Evolutionary conservation across 352 stramenopile genomes (phyloP), one percentile per base, ranked within the genome.

Genomic region (Ochromonadaceae sp.): DNA sequence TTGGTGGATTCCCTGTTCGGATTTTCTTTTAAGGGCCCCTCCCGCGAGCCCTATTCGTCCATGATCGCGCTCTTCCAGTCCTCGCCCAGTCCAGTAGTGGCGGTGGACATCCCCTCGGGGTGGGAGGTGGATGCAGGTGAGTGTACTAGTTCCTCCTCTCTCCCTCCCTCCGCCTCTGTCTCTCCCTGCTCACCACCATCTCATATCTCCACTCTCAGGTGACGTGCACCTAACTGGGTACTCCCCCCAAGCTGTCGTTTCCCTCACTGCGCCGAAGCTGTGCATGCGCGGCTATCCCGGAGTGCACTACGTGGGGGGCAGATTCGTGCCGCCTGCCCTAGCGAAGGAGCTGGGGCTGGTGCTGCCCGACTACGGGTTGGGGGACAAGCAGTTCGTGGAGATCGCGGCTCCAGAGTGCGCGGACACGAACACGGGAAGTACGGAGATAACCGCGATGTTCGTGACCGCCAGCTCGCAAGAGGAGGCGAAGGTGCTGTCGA

Each of bases 1-100:
- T 85, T 99, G 36, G 70, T 99, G 7, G 94, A 99, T 71, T 86
- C 86, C 5, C 92, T 99, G 44, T 99, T 99, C 78, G 94, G 94
- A 3, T 99, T 99, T 76, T 95, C 86, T 50, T 98, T 92, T 63
- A 61, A 72, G 40, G 91, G 91, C 1, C 76, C 67, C 9, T 78
- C 90, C 58, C 82, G 90, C 48, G 67, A 84, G 25, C 90, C 90
- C 7, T 97, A 95, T 70, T 82, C 92, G 53, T 69, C 68, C 0
- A 80, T 97, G 36, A 79, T 98, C 36, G 35, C 71, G 50, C 76
- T 62, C 5, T 70, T 93, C 32, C 72, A 78, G 65, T 67, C 73
- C 47, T 79, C 74, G 41, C 59, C 70, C 25, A 72, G 78, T 5
- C 82, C 86, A 2, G 87, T 98, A 50, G 78, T 97, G 30, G 96